These are phyloP conservation scores for Hanseniaspora hatyaiensis DNA, from an alignment of 805 yeast genomes.

Conservation along the genomic window DNA sequence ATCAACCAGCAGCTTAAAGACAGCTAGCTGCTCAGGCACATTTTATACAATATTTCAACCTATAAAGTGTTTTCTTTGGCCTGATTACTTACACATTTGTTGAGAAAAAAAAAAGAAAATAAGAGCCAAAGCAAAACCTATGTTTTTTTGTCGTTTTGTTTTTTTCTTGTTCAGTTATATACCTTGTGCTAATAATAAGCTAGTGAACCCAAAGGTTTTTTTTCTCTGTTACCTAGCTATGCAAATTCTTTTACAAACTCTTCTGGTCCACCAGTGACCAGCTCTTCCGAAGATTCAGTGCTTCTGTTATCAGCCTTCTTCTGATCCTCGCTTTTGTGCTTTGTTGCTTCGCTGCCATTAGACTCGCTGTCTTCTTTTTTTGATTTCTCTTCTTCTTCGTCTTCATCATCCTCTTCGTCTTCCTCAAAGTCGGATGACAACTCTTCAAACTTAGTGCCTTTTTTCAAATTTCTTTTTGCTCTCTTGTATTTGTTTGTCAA, in stretches of 20 bases:
- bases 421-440: conserved; percentile 23
- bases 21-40: too few species aligned
- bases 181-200: background rate
- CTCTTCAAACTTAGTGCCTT: conserved; percentile 20
- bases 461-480: conserved; percentile 14
- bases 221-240: background rate
- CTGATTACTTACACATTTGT: too few species aligned
- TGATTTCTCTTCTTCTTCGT: conserved; percentile 23
- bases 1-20: too few species aligned
- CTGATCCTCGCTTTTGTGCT: too few species aligned
- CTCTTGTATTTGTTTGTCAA: conserved; percentile 39
- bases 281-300: conserved; percentile 6
- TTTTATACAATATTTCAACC: too few species aligned
- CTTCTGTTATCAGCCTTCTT: too few species aligned
- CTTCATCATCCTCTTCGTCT: conserved; percentile 20
- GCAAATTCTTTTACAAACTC: conserved; percentile 17
- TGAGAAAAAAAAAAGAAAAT: too few species aligned
- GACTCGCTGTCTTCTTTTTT: conserved; percentile 29
- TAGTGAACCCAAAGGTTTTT: background rate
- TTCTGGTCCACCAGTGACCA: conserved; percentile 13
- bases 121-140: too few species aligned
- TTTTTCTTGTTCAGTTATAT: background rate
- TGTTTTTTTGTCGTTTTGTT: too few species aligned
- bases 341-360: too few species aligned
- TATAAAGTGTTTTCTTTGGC: too few species aligned